Evolutionary conservation across 2,329 filamentous ascomycete species (phyloP).

Genomic region (Sporothrix luriei): DNA sequence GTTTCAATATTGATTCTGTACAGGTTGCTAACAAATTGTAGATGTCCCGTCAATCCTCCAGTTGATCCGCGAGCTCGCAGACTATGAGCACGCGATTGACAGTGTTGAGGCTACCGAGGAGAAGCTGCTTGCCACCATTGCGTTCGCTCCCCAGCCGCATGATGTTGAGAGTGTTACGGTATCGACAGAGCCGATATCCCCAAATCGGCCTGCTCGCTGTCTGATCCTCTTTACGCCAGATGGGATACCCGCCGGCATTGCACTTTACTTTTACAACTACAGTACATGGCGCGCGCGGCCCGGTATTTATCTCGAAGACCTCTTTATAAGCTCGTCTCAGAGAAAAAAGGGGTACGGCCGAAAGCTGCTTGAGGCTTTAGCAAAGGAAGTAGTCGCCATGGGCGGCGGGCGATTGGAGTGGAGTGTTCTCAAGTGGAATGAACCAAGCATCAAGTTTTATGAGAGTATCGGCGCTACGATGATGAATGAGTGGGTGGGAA

Average conservation of each 20-base stretch:
- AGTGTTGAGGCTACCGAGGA: constrained; percentile 77
- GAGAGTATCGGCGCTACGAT: constrained; percentile 66
- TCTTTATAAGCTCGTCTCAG: constrained; percentile 75
- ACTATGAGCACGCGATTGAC: constrained; percentile 78
- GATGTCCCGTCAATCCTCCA: constrained; percentile 80
- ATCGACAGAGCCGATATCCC: constrained; percentile 57
- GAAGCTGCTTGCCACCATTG: constrained; percentile 72
- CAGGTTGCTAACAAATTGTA: constrained; percentile 44
- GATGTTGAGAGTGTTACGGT: constrained; percentile 43
- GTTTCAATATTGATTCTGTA: background rate
- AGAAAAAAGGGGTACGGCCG: constrained; percentile 80
- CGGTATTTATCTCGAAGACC: constrained; percentile 90
- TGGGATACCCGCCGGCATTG: constrained; percentile 68
- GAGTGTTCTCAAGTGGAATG: constrained; percentile 91
- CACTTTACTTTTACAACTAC: constrained; percentile 94
- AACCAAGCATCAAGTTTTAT: constrained; percentile 88
- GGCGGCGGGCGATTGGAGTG: constrained; percentile 80
- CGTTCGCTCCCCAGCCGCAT: constrained; percentile 65
- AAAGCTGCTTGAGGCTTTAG: constrained; percentile 71
- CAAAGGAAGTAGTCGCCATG: constrained; percentile 74
- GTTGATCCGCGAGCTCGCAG: constrained; percentile 82
- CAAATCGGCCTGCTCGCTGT: constrained; percentile 70
- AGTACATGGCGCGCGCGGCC: constrained; percentile 86
- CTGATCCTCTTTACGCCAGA: constrained; percentile 63
- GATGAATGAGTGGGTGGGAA: constrained; percentile 72